Evolutionary conservation across 306 rosid species (phyloP).

Genomic region (Trifolium dubium): DNA sequence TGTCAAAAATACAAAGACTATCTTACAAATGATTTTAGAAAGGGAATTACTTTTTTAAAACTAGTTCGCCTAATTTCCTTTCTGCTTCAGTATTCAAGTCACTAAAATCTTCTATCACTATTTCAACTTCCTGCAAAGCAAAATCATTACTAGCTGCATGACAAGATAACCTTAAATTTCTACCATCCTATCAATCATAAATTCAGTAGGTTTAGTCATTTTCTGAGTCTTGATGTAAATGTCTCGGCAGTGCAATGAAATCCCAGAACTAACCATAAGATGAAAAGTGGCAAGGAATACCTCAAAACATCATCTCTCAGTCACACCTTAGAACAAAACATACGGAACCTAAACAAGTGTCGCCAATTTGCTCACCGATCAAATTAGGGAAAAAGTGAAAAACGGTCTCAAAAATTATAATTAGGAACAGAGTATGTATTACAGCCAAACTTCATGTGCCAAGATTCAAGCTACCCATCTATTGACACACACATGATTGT

Average conservation of each 20-base stretch:
- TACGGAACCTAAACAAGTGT: constrained; percentile 2
- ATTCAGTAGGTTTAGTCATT: background rate
- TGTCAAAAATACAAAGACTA: no score
- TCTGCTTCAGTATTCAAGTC: constrained; percentile 90
- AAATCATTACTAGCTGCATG: constrained; percentile 30
- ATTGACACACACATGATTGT: background rate
- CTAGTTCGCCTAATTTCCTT: constrained; percentile 85
- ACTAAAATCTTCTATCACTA: constrained; percentile 80
- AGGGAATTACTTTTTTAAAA: constrained; percentile 70
- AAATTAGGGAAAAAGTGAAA: background rate
- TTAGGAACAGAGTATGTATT: no score
- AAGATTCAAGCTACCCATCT: background rate
- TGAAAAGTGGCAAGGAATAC: background rate
- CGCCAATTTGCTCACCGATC: background rate
- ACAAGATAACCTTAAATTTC: constrained; percentile 23
- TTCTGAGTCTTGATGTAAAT: background rate
- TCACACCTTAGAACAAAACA: background rate
- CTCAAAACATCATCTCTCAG: constrained; percentile 9
- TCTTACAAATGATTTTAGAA: background rate
- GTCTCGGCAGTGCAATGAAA: constrained; percentile 23
- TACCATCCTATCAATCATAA: background rate
- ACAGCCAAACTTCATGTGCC: background rate
- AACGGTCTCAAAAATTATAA: no score
- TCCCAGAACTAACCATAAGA: background rate
- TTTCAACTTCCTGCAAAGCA: constrained; percentile 74